Conservation (phyloP, 2,329 filamentous ascomycete species). For the Aspergillus jensenii region DNA sequence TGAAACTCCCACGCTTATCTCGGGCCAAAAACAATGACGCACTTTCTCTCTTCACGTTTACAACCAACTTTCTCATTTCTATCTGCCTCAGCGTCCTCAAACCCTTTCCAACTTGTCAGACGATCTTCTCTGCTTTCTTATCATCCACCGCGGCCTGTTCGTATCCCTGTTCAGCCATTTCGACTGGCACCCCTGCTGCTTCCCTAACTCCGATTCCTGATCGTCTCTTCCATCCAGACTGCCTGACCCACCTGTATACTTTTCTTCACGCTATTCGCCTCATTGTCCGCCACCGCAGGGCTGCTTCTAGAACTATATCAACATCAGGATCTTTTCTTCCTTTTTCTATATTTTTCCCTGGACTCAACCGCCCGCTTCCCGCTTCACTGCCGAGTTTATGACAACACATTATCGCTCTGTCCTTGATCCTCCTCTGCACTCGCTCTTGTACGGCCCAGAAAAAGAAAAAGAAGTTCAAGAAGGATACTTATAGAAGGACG, state of each 20-base stretch:
- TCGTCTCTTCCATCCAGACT: neutral
- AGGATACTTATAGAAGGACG: neutral
- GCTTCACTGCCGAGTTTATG: neutral
- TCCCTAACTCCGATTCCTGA: constrained; percentile 4
- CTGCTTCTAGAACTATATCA: constrained; percentile 6
- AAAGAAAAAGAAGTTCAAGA: neutral
- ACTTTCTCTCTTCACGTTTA: constrained; percentile 25
- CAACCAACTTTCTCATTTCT: constrained; percentile 22
- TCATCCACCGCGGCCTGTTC: neutral
- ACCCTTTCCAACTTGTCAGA: constrained; percentile 9
- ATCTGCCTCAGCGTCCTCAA: constrained; percentile 28
- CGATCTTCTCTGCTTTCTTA: neutral
- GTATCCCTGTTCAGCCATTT: neutral
- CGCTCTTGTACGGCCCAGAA: neutral
- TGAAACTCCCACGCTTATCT: constrained; percentile 11
- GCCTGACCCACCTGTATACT: constrained; percentile 9
- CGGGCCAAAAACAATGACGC: constrained; percentile 35
- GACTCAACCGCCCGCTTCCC: neutral
- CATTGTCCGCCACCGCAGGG: constrained; percentile 4
- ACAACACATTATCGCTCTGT: neutral
- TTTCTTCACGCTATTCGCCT: constrained; percentile 4
- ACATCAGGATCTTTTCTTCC: neutral
- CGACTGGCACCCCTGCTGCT: neutral
- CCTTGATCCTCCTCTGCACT: neutral
- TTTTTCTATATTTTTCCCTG: neutral